A percentile compares a stretch with the other conserved stretches of the same genome.
Evolutionary conservation across 78 protist genomes (phyloP).

Genomic region (Dictyostelium discoideum): DNA sequence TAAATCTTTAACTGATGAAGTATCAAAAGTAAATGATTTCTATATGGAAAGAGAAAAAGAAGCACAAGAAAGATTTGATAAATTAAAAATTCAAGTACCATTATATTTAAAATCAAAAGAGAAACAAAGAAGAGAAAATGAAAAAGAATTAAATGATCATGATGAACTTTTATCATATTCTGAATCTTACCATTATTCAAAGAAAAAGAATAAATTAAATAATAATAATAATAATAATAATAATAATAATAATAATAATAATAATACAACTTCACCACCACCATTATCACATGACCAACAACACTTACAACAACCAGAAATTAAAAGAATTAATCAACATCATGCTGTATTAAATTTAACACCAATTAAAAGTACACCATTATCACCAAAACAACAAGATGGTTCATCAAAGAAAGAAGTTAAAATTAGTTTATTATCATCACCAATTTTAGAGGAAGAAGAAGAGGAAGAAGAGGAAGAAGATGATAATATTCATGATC

Average conservation of each 20-base stretch:
- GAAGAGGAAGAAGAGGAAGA: not conserved
- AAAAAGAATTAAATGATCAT: not conserved
- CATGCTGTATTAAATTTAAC: slow-evolving; percentile 8
- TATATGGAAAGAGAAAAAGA: slow-evolving; percentile 60
- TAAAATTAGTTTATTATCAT: not conserved
- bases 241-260: not conserved
- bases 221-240: not conserved
- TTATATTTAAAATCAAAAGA: not conserved
- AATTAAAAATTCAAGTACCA: slow-evolving; percentile 38
- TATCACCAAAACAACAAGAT: not conserved
- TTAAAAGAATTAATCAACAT: not conserved
- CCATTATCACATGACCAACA: not conserved
- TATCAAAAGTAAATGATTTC: slow-evolving; percentile 41
- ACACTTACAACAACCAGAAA: not conserved
- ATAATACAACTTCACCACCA: not conserved
- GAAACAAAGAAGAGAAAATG: slow-evolving; percentile 9
- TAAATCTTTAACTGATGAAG: slow-evolving; percentile 13
- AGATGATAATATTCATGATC: not conserved
- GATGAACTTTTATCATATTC: not conserved
- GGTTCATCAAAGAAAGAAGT: not conserved
- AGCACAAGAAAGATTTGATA: slow-evolving; percentile 49
- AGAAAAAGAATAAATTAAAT: not conserved
- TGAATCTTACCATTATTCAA: not conserved
- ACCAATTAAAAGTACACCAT: slow-evolving; percentile 5
- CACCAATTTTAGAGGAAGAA: not conserved